These are phyloP conservation scores for Paraphoma chrysanthemicola DNA, from an alignment of 2,329 filamentous ascomycete species.

Conservation along the genomic window DNA sequence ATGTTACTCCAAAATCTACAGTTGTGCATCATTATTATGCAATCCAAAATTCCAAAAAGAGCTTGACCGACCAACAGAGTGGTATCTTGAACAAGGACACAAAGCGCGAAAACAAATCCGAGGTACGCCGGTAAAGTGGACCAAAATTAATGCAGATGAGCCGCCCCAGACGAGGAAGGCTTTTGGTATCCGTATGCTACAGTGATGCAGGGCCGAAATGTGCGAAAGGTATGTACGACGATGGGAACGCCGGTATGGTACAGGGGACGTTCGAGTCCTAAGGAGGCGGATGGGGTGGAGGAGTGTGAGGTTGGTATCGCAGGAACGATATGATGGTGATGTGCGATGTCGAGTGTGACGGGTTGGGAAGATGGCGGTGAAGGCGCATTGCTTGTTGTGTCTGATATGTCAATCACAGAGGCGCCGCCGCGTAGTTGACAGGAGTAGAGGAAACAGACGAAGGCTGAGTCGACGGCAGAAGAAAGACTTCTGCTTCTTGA, in stretches of 20 bases:
- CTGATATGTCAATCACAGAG: not conserved
- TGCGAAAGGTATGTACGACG: conserved; percentile 11
- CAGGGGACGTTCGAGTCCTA: conserved; percentile 3
- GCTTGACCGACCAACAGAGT: conserved; percentile 18
- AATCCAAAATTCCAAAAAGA: conserved; percentile 1
- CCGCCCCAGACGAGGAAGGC: conserved; percentile 7
- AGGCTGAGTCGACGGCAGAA: conserved; percentile 37
- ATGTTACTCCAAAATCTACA: not conserved
- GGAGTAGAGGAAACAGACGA: conserved; percentile 32
- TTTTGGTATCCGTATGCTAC: conserved; percentile 19
- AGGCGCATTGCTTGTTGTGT: not conserved
- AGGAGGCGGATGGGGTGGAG: not conserved
- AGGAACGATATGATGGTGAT: not conserved
- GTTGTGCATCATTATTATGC: not conserved
- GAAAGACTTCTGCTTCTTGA: conserved; percentile 42
- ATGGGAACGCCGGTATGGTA: conserved; percentile 21
- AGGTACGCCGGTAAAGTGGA: not conserved
- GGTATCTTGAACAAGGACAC: conserved; percentile 20
- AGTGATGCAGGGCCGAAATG: conserved; percentile 5
- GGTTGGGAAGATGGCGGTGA: not conserved
- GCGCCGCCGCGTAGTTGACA: conserved; percentile 16
- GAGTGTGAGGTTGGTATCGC: not conserved
- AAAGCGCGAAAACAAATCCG: not conserved
- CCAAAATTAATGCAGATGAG: conserved; percentile 13
- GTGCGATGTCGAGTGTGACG: not conserved